Conservation (phyloP, 768 basidiomycete genomes). For the Boletus rufocinnamomeus region DNA sequence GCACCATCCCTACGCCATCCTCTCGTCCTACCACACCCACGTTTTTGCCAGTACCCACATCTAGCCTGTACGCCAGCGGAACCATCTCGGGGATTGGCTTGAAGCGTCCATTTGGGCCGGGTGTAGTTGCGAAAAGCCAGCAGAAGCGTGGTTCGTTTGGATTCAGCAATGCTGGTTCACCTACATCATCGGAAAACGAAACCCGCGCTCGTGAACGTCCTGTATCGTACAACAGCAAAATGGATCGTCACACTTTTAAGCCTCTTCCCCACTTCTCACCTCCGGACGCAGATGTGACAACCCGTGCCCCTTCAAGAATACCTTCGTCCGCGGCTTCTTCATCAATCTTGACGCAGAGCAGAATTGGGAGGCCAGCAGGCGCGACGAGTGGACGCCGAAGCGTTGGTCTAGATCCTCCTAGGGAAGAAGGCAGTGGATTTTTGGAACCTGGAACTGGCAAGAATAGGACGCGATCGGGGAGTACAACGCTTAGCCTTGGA, state of each 20-base stretch:
- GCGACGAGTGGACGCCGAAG: conserved; percentile 48
- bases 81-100: conserved; percentile 41
- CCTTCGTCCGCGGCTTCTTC: conserved; percentile 39
- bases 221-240: conserved; percentile 28
- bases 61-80: conserved; percentile 47
- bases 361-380: conserved; percentile 46
- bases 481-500: conserved; percentile 25
- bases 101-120: conserved; percentile 62
- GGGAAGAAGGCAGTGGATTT: conserved; percentile 21
- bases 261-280: conserved; percentile 45
- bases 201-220: conserved; percentile 30
- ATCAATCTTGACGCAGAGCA: conserved; percentile 41
- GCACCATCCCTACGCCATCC: conserved; percentile 63
- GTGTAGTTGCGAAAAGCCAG: conserved; percentile 42
- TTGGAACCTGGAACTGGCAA: conserved; percentile 22
- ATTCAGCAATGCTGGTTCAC: conserved; percentile 38
- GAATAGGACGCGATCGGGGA: conserved; percentile 33
- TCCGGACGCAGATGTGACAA: conserved; percentile 47
- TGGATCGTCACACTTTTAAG: conserved; percentile 31
- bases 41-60: conserved; percentile 68
- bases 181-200: conserved; percentile 33
- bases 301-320: conserved; percentile 45
- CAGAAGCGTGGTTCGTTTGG: conserved; percentile 67
- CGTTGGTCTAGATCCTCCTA: conserved; percentile 33
- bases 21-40: conserved; percentile 79